Conservation (phyloP, 371 early-diverging fungal species). For the Apophysomyces sp. region DNA sequence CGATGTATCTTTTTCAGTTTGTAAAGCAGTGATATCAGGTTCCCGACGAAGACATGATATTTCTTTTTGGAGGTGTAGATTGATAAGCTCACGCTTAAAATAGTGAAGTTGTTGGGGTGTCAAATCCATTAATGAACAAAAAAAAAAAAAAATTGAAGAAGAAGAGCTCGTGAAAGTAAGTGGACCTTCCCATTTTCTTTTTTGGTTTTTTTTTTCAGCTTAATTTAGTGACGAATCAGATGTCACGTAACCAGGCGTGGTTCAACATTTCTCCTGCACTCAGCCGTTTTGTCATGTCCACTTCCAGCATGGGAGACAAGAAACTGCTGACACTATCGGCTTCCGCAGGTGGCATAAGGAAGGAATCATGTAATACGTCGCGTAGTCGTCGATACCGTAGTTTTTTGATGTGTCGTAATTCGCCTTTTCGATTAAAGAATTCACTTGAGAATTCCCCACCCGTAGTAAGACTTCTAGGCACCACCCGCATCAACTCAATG, state of each 20-base stretch:
- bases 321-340: conserved; percentile 60
- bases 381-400: conserved; percentile 78
- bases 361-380: conserved; percentile 86
- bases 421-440: conserved; percentile 79
- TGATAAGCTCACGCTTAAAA: conserved; percentile 27
- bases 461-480: conserved; percentile 74
- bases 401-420: conserved; percentile 84
- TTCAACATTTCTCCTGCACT: conserved; percentile 56
- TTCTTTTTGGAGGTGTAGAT: conserved; percentile 25
- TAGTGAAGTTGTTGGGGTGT: conserved; percentile 28
- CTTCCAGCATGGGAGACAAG: conserved; percentile 76
- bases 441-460: conserved; percentile 78
- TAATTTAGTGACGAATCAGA: not conserved
- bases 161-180: no score
- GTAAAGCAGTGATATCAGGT: conserved; percentile 11
- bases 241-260: conserved; percentile 55
- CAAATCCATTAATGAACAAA: conserved; percentile 11
- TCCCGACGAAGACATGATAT: conserved; percentile 6
- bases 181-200: no score
- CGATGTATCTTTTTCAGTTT: conserved; percentile 2
- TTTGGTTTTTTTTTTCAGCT: no score
- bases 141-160: not conserved
- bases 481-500: conserved; percentile 83
- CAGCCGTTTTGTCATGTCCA: conserved; percentile 60
- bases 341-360: conserved; percentile 56